Evolutionary conservation across 192 early-diverging fungal species (phyloP), one percentile per base, ranked within the genome.

Genomic region (Geranomyces variabilis): DNA sequence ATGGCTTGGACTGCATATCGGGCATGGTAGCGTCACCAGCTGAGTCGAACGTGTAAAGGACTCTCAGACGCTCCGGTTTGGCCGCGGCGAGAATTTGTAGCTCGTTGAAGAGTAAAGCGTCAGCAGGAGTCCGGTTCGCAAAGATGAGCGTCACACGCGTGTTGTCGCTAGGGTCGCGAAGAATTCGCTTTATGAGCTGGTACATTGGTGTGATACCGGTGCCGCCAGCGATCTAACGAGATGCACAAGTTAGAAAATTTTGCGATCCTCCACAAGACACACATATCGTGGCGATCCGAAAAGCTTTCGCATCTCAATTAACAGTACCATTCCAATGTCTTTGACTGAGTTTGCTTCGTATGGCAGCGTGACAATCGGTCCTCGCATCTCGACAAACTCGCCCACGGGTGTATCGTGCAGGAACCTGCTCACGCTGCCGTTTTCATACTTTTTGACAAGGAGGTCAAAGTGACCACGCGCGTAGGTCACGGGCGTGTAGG

Each of bases 191-290:
- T 62, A 97, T 91, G 64, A 99, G 89, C 87, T 93, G 94, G 76
- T 92, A 89, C 92, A 96, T 94, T 47, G 96, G 96, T 3, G 96
- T 94, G 68, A 98, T 93, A 26, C 83, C 96, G 51, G 94, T 96
- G 55, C 95, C 95, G 28, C 94, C 93, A 46, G 95, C 95, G 84
- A 95, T 90, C 84, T 83, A 68, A 8, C 24, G 17, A n/a, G 15
- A 24, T 7, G 19, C 19, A 47, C 12, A 47, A n/a, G n/a, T n/a
- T n/a, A n/a, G n/a, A n/a, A n/a, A n/a, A n/a, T n/a, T n/a, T n/a
- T n/a, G n/a, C n/a, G n/a, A n/a, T n/a, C n/a, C n/a, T n/a, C n/a
- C n/a, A n/a, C n/a, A n/a, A n/a, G n/a, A n/a, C n/a, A n/a, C n/a
- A n/a, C n/a, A n/a, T n/a, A n/a, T n/a, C n/a, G n/a, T n/a, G n/a